Conservation (phyloP, 495 filamentous ascomycete species). For the Penicillium pancosmium region DNA sequence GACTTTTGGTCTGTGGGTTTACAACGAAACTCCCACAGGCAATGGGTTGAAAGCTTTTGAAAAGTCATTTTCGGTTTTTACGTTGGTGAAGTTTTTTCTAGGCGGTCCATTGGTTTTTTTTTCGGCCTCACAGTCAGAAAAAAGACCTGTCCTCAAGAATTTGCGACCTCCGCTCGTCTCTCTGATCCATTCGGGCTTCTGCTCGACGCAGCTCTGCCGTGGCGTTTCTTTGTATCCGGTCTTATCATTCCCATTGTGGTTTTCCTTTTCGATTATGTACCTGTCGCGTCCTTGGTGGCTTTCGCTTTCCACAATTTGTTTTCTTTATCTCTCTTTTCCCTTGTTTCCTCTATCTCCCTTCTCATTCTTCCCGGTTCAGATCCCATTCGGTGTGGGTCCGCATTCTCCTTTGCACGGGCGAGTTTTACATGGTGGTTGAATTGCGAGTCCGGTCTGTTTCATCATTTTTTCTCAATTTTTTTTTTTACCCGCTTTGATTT, state of each 20-base stretch:
- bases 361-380: constrained; percentile 17
- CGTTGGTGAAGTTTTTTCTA: constrained; percentile 1
- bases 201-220: constrained; percentile 22
- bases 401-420: constrained; percentile 39
- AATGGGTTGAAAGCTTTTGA: constrained; percentile 10
- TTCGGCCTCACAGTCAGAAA: background rate
- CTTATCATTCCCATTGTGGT: constrained; percentile 17
- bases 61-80: constrained; percentile 6
- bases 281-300: constrained; percentile 28
- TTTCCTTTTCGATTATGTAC: constrained; percentile 22
- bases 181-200: constrained; percentile 13
- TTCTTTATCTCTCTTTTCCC: constrained; percentile 19
- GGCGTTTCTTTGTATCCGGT: constrained; percentile 15
- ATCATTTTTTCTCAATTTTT: constrained; percentile 3
- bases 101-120: background rate
- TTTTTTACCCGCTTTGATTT: constrained; percentile 10
- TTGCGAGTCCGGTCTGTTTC: constrained; percentile 34
- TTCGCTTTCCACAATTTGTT: constrained; percentile 1
- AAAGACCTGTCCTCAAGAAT: background rate
- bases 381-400: constrained; percentile 37
- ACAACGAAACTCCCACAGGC: background rate
- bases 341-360: constrained; percentile 18
- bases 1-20: background rate
- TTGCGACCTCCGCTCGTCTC: constrained; percentile 5
- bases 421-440: constrained; percentile 32